Evolutionary conservation across 371 early-diverging fungal genomes (phyloP).

Genomic region (Saksenaea vasiformis): DNA sequence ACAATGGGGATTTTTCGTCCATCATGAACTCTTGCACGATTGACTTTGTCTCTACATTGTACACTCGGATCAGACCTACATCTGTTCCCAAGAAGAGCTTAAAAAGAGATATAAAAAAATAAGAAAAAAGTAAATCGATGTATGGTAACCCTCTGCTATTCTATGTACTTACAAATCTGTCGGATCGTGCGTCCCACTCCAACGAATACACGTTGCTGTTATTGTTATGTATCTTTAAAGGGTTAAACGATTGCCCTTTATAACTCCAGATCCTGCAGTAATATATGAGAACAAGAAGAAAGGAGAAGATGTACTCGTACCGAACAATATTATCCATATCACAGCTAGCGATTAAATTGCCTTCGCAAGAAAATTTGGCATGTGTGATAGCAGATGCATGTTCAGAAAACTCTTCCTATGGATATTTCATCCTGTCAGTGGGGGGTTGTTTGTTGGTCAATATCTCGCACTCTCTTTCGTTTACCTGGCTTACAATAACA

Average conservation of each 20-base stretch:
- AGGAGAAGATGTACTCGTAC: conserved; percentile 19
- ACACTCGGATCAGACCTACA: conserved; percentile 54
- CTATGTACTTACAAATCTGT: conserved; percentile 43
- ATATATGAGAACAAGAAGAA: background rate
- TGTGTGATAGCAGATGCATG: conserved; percentile 66
- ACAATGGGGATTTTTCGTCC: conserved; percentile 56
- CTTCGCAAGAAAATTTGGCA: conserved; percentile 62
- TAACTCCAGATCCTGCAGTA: conserved; percentile 51
- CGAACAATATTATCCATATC: conserved; percentile 68
- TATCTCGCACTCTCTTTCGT: background rate
- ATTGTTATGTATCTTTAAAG: conserved; percentile 52
- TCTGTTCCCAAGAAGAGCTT: conserved; percentile 65
- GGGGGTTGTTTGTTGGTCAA: too few species aligned
- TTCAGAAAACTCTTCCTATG: conserved; percentile 59
- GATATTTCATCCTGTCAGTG: background rate
- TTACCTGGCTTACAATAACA: conserved; percentile 45
- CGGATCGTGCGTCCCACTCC: conserved; percentile 66
- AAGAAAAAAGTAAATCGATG: background rate
- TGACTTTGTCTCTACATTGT: conserved; percentile 59
- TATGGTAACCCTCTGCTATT: background rate
- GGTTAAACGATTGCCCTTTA: conserved; percentile 47
- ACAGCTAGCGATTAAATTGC: conserved; percentile 64
- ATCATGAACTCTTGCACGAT: conserved; percentile 62
- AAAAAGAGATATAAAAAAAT: too few species aligned
- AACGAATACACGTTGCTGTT: conserved; percentile 54